Evolutionary conservation across 306 rosid species (phyloP).

Genomic region (Gastrolobium villosum): DNA sequence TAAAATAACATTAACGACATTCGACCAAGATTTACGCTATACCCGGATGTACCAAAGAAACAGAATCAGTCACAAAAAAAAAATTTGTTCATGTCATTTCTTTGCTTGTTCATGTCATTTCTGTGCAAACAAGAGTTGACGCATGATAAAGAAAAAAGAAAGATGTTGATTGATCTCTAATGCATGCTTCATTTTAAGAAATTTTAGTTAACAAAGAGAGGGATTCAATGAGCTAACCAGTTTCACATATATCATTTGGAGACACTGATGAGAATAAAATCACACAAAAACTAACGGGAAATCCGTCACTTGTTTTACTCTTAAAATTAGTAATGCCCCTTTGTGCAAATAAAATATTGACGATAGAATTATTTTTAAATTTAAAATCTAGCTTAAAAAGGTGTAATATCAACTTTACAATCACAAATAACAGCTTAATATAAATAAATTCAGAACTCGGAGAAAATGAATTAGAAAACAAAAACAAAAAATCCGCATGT

Average conservation of each 20-base stretch:
- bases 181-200: background rate
- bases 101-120: no score
- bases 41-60: no score
- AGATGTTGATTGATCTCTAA: background rate
- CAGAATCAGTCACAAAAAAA: no score
- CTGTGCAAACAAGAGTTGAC: no score
- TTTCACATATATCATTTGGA: background rate
- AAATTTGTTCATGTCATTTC: no score
- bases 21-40: no score
- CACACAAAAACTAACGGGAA: background rate
- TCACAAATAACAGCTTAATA: constrained; percentile 25
- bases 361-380: background rate
- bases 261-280: background rate
- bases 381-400: constrained; percentile 19
- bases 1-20: no score
- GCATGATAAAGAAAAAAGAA: no score
- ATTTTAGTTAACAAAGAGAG: background rate
- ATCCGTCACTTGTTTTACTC: constrained; percentile 1
- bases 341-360: background rate
- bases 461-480: background rate
- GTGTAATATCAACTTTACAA: constrained; percentile 23
- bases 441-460: background rate
- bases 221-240: background rate
- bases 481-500: constrained; percentile 45
- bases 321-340: constrained; percentile 3